Percentiles rank a stretch among this genome's conserved stretches.
Evolutionary conservation across 1,284 basidiomycete genomes (phyloP).

Genomic region (Ustilago nuda): DNA sequence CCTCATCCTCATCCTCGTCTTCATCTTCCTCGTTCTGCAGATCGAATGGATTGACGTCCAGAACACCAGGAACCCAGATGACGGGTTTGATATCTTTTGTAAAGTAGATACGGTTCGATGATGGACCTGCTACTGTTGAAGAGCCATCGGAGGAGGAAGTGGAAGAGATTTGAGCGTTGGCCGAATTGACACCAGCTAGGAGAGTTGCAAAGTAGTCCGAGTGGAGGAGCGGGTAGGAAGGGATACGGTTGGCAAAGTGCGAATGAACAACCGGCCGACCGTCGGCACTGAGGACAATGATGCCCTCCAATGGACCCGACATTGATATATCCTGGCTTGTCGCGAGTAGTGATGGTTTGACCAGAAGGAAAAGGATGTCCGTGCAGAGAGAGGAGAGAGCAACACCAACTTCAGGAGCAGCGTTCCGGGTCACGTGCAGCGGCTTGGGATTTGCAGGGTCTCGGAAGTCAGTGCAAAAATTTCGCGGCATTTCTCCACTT

Average conservation of each 20-base stretch:
- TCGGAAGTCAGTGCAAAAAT: slow-evolving; percentile 15
- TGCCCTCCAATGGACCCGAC: slow-evolving; percentile 76
- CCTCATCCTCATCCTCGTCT: slow-evolving; percentile 21
- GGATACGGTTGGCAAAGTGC: slow-evolving; percentile 82
- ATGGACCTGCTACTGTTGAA: slow-evolving; percentile 18
- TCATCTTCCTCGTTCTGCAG: slow-evolving; percentile 36
- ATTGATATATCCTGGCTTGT: slow-evolving; percentile 3
- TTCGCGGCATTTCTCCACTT: slow-evolving; percentile 42
- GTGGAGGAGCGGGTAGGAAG: slow-evolving; percentile 84
- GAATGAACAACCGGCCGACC: slow-evolving; percentile 92
- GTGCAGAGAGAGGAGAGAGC: slow-evolving; percentile 4
- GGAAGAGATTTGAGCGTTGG: slow-evolving; percentile 41
- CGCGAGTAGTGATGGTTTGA: background rate
- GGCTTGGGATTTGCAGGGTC: slow-evolving; percentile 7
- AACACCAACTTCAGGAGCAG: slow-evolving; percentile 5
- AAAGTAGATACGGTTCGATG: slow-evolving; percentile 37
- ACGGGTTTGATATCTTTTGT: slow-evolving; percentile 54
- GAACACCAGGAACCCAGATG: slow-evolving; percentile 56
- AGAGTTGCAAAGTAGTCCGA: slow-evolving; percentile 86
- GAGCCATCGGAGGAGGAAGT: slow-evolving; percentile 8
- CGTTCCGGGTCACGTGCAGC: slow-evolving; percentile 20
- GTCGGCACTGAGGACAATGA: slow-evolving; percentile 85
- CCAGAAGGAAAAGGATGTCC: slow-evolving; percentile 1
- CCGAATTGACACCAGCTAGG: slow-evolving; percentile 66
- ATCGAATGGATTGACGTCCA: slow-evolving; percentile 37